Evolutionary conservation across 2,329 filamentous ascomycete species (phyloP).

Genomic region (Alternaria longipes): DNA sequence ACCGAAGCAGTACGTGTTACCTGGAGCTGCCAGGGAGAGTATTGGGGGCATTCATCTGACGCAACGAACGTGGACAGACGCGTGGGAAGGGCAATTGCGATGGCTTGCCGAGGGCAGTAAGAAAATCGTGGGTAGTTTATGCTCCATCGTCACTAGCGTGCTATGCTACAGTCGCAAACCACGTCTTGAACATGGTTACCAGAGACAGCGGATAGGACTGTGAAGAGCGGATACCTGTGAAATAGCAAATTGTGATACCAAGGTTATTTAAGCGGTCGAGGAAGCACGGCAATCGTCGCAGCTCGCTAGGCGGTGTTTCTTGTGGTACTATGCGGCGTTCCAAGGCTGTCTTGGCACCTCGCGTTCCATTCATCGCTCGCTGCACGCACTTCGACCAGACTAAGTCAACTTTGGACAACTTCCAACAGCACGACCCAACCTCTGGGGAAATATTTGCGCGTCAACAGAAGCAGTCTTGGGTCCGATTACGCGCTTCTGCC

Average conservation of each 20-base stretch:
- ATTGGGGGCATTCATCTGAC: constrained; percentile 52
- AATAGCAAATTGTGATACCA: not conserved
- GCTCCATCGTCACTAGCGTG: constrained; percentile 23
- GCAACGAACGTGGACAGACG: constrained; percentile 13
- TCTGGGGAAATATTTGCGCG: constrained; percentile 24
- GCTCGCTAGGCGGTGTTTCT: not conserved
- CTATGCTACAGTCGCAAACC: constrained; percentile 3
- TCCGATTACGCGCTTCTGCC: not conserved
- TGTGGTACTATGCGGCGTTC: constrained; percentile 22
- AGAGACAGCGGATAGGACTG: not conserved
- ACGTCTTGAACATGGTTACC: constrained; percentile 1
- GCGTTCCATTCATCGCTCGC: constrained; percentile 37
- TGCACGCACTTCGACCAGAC: constrained; percentile 34
- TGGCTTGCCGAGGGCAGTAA: constrained; percentile 7
- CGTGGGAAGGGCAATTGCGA: constrained; percentile 27
- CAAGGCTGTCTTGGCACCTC: constrained; percentile 33
- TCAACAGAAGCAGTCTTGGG: constrained; percentile 4
- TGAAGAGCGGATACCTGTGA: not conserved
- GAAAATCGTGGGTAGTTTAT: constrained; percentile 23
- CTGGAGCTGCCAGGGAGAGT: constrained; percentile 42
- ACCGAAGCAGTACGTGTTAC: constrained; percentile 40
- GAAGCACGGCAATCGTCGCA: not conserved
- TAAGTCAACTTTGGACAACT: constrained; percentile 29
- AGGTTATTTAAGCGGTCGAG: not conserved
- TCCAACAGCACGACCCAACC: constrained; percentile 24